Conservation (phyloP, 257 asterid genomes). For the Solanum gracilifrons region DNA sequence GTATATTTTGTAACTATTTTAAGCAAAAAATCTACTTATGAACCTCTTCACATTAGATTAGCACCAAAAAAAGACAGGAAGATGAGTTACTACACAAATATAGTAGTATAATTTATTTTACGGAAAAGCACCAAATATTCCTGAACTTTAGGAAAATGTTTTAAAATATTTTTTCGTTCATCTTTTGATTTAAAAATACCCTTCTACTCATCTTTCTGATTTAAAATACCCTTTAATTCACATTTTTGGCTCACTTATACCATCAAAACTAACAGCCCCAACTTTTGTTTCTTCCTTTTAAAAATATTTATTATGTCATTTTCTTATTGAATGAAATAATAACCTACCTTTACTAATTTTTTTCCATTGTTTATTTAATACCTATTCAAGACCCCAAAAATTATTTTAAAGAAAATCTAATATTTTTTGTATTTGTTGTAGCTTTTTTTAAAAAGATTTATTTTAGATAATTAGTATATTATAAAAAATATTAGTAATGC, state of each 20-base stretch:
- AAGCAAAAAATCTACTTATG: background rate
- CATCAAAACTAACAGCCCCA: background rate
- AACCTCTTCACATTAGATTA: background rate
- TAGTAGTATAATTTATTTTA: background rate
- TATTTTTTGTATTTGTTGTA: too few species aligned
- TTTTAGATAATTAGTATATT: too few species aligned
- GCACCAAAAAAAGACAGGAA: background rate
- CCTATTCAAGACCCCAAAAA: background rate
- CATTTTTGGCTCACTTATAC: too few species aligned
- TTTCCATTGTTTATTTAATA: background rate
- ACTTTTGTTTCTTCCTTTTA: too few species aligned
- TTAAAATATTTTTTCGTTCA: too few species aligned
- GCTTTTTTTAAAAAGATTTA: too few species aligned
- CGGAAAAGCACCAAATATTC: background rate
- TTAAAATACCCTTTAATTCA: too few species aligned
- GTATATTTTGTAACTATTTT: too few species aligned
- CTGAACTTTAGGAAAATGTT: background rate
- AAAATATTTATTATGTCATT: background rate
- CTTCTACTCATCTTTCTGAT: fast-evolving
- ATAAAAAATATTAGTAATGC: too few species aligned
- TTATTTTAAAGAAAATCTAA: background rate
- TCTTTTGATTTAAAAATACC: background rate
- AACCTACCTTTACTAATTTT: too few species aligned
- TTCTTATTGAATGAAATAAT: background rate
- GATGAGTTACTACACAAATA: background rate